Conservation (phyloP, 345 rosid genomes). For the Brassica nigra region DNA sequence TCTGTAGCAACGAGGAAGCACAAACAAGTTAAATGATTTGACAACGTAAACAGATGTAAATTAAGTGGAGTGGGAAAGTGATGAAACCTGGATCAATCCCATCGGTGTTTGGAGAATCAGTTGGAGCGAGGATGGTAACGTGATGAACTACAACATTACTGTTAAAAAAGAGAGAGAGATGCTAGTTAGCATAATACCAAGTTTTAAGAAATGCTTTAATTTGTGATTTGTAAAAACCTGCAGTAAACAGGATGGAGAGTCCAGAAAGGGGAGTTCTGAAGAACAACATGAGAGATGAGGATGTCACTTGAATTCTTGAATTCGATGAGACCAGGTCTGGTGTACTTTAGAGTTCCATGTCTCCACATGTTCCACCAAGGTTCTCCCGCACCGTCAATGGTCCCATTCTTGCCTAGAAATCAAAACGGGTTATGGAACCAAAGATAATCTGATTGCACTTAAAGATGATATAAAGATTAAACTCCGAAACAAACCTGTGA, state of each 20-base stretch:
- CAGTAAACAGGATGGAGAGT: conserved; percentile 90
- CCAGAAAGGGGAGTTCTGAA: conserved; percentile 86
- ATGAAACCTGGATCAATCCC: conserved; percentile 83
- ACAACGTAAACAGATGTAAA: neutral
- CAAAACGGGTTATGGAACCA: neutral
- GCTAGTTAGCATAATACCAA: neutral
- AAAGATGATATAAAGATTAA: neutral
- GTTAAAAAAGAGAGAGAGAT: conserved; percentile 19
- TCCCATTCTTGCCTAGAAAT: conserved; percentile 75
- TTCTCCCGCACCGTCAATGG: conserved; percentile 89
- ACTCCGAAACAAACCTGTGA: conserved; percentile 55
- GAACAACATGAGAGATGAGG: conserved; percentile 71
- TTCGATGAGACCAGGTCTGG: conserved; percentile 81
- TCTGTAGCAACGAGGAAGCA: conserved; percentile 44
- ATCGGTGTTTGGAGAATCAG: conserved; percentile 84
- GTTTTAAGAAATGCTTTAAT: neutral
- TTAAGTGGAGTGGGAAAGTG: neutral
- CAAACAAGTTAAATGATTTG: conserved; percentile 16
- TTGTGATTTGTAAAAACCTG: conserved; percentile 45
- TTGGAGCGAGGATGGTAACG: conserved; percentile 83
- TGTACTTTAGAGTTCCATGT: conserved; percentile 67
- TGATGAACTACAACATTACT: conserved; percentile 72
- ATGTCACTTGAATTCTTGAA: conserved; percentile 67
- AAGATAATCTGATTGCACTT: neutral
- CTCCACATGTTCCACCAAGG: conserved; percentile 98